Conservation (phyloP, 495 filamentous ascomycete genomes). For the Podospora pseudopauciseta region DNA sequence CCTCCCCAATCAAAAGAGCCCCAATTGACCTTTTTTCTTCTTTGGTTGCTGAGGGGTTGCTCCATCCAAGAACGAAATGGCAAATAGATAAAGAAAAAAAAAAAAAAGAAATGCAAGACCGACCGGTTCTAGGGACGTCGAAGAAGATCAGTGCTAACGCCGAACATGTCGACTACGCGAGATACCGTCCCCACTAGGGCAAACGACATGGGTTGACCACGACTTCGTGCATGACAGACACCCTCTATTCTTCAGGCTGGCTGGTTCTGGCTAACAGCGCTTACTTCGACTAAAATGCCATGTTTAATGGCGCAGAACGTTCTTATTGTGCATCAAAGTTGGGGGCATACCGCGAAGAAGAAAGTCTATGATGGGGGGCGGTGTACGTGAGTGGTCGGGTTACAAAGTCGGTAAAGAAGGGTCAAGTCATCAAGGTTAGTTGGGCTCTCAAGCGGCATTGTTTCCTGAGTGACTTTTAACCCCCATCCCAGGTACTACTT, state of each 20-base stretch:
- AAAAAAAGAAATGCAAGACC: not conserved
- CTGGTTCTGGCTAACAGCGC: constrained; percentile 22
- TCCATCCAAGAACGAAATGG: not conserved
- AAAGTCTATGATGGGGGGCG: not conserved
- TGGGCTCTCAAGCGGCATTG: constrained; percentile 30
- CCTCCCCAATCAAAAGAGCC: constrained; percentile 13
- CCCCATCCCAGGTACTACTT: not conserved
- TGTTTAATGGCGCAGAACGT: constrained; percentile 19
- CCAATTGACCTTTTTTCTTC: constrained; percentile 3
- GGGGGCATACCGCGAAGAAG: not conserved
- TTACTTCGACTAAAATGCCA: constrained; percentile 18
- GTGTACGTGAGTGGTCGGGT: constrained; percentile 22
- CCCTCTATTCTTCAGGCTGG: not conserved
- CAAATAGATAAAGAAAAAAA: not conserved
- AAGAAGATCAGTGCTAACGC: not conserved
- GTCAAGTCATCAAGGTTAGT: constrained; percentile 13
- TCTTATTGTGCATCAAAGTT: not conserved
- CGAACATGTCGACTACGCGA: constrained; percentile 21
- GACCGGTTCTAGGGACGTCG: not conserved
- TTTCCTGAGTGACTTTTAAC: not conserved
- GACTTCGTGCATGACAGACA: constrained; percentile 44
- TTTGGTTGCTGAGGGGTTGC: constrained; percentile 11
- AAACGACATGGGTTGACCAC: constrained; percentile 35
- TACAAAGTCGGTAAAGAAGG: constrained; percentile 22
- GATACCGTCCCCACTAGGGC: constrained; percentile 32